Evolutionary conservation across 2,329 filamentous ascomycete species (phyloP).

Genomic region (Ciborinia camelliae): DNA sequence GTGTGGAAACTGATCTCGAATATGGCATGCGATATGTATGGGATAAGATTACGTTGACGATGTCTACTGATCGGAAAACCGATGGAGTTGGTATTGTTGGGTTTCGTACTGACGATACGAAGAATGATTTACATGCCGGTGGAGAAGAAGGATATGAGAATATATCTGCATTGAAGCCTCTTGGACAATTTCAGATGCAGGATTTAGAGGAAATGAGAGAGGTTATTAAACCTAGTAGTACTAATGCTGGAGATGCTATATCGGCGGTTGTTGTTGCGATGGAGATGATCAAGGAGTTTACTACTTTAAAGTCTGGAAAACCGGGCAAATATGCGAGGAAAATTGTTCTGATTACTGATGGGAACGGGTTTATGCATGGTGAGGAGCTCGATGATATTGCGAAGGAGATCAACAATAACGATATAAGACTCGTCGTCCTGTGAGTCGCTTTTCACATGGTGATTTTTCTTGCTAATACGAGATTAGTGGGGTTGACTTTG

Average conservation of each 20-base stretch:
- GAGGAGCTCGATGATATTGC: constrained; percentile 66
- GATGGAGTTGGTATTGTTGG: constrained; percentile 76
- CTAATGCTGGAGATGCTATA: constrained; percentile 73
- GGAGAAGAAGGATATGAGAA: constrained; percentile 71
- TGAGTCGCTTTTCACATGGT: constrained; percentile 45
- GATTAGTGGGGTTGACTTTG: constrained; percentile 81
- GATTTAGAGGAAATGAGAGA: constrained; percentile 63
- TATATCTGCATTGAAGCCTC: constrained; percentile 74
- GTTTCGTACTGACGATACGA: constrained; percentile 73
- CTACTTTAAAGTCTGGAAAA: constrained; percentile 55
- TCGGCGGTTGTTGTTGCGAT: constrained; percentile 84
- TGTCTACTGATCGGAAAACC: constrained; percentile 66
- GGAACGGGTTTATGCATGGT: constrained; percentile 65
- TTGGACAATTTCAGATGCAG: constrained; percentile 59
- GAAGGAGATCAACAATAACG: constrained; percentile 68
- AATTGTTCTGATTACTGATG: constrained; percentile 85
- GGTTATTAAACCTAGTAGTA: constrained; percentile 63
- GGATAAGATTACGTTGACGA: constrained; percentile 81
- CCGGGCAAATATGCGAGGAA: constrained; percentile 71
- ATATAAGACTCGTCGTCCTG: constrained; percentile 77
- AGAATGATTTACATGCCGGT: constrained; percentile 54
- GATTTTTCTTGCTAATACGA: constrained; percentile 28
- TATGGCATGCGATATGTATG: constrained; percentile 90
- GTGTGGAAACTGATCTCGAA: constrained; percentile 76
- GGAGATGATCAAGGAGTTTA: constrained; percentile 77